Conservation (phyloP, 2,329 filamentous ascomycete species). For the Trichoderma hamatum region DNA sequence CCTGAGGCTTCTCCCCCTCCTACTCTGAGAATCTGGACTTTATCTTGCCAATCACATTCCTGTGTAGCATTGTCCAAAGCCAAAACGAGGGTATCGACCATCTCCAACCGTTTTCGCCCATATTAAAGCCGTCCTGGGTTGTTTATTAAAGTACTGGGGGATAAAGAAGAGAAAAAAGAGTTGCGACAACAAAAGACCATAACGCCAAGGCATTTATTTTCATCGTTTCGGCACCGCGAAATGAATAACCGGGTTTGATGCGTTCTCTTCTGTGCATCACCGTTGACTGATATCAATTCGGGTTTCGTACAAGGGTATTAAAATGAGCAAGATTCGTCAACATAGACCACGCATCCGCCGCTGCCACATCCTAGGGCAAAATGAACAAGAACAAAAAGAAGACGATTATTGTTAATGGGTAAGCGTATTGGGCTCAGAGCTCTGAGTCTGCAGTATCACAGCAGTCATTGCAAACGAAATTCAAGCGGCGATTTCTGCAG, state of each 20-base stretch:
- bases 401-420: background rate
- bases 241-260: slow-evolving; percentile 15
- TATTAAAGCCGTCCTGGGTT: slow-evolving; percentile 24
- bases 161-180: slow-evolving; percentile 4
- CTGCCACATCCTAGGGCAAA: background rate
- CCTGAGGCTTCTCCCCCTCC: slow-evolving; percentile 18
- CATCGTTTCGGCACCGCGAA: slow-evolving; percentile 23
- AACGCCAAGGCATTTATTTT: slow-evolving; percentile 26
- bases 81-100: slow-evolving; percentile 25
- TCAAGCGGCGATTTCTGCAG: slow-evolving; percentile 19
- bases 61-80: slow-evolving; percentile 13
- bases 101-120: slow-evolving; percentile 22
- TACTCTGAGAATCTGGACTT: slow-evolving; percentile 8
- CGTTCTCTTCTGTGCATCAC: background rate
- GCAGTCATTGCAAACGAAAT: background rate
- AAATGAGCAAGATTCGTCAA: slow-evolving; percentile 33
- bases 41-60: background rate
- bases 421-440: background rate
- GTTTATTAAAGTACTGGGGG: slow-evolving; percentile 22
- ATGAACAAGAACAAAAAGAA: background rate
- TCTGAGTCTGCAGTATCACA: background rate
- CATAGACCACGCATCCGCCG: background rate
- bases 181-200: slow-evolving; percentile 3
- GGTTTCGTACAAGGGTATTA: slow-evolving; percentile 37
- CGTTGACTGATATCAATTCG: slow-evolving; percentile 8